Percentiles rank a stretch among this genome's conserved stretches.
Evolutionary conservation across 495 filamentous ascomycete species (phyloP).

Genomic region (Sphaerosporella brunnea): DNA sequence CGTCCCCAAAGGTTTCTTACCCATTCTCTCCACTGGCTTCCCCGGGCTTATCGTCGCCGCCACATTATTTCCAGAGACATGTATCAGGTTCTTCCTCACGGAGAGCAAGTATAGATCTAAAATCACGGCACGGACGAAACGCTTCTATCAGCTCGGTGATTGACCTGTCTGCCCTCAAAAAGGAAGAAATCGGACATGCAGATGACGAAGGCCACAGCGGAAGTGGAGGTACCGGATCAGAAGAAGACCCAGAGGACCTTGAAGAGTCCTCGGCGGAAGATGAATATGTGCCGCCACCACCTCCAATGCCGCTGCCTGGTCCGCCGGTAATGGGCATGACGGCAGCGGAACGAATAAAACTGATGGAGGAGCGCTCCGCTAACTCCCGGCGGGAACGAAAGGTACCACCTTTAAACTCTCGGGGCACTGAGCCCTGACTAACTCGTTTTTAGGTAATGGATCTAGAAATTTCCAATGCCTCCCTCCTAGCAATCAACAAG

Average conservation of each 20-base stretch:
- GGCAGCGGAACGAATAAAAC: conserved; percentile 19
- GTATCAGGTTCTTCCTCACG: conserved; percentile 6
- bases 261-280: not conserved
- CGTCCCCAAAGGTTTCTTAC: conserved; percentile 11
- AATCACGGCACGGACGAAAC: conserved; percentile 14
- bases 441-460: conserved; percentile 46
- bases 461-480: conserved; percentile 94
- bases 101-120: conserved; percentile 15
- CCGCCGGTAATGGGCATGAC: too few species aligned
- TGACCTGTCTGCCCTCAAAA: conserved; percentile 15
- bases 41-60: conserved; percentile 5
- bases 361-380: conserved; percentile 35
- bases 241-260: not conserved
- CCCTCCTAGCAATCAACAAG: conserved; percentile 88
- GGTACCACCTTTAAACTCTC: conserved; percentile 13
- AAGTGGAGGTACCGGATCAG: not conserved
- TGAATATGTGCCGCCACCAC: conserved; percentile 7
- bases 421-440: conserved; percentile 6
- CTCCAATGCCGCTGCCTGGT: conserved; percentile 6
- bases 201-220: not conserved
- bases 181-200: not conserved
- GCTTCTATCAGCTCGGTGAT: conserved; percentile 23
- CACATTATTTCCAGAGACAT: conserved; percentile 5
- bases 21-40: conserved; percentile 16
- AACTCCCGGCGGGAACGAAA: conserved; percentile 85